Percentiles rank a stretch among this genome's conserved stretches.
phyloP scores from a whole-genome alignment of 768 basidiomycete species.

The Phanerochaete sordida region DNA sequence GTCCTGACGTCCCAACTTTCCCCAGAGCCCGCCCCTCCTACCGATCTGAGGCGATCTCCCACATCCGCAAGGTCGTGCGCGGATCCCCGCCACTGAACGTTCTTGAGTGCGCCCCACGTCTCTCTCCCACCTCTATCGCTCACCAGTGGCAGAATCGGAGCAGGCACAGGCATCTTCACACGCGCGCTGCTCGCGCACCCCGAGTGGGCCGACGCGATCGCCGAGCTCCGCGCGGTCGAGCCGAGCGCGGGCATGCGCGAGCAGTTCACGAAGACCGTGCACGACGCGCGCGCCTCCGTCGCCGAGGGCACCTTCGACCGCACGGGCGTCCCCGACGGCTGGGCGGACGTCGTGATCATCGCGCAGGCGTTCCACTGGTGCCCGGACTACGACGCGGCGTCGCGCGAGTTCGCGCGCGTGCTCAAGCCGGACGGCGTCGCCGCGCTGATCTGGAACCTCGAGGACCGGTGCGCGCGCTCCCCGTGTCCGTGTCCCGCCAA shows the following conservation, averaged over 20 bases:
- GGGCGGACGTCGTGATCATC: slow-evolving; percentile 76
- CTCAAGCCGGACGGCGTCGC: slow-evolving; percentile 72
- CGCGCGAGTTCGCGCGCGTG: slow-evolving; percentile 74
- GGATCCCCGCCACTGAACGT: slow-evolving; percentile 45
- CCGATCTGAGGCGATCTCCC: slow-evolving; percentile 55
- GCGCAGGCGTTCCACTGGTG: slow-evolving; percentile 97
- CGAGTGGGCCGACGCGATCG: slow-evolving; percentile 48
- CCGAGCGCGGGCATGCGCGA: slow-evolving; percentile 86
- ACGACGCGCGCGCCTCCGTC: slow-evolving; percentile 49
- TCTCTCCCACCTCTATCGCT: background rate
- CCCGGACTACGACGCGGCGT: slow-evolving; percentile 69
- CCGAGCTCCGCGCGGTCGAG: slow-evolving; percentile 66
- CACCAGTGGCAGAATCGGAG: slow-evolving; percentile 53
- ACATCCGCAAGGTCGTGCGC: slow-evolving; percentile 50
- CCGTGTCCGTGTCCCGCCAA: background rate
- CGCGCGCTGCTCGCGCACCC: slow-evolving; percentile 70
- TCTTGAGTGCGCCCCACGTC: background rate
- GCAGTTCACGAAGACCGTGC: slow-evolving; percentile 54
- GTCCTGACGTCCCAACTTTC: background rate
- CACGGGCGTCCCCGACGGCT: slow-evolving; percentile 56
- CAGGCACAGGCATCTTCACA: slow-evolving; percentile 89
- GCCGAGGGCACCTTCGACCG: slow-evolving; percentile 69
- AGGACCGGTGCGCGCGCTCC: slow-evolving; percentile 56
- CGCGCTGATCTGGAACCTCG: slow-evolving; percentile 87
- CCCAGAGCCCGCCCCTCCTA: slow-evolving; percentile 80